A percentile compares a stretch with the other conserved stretches of the same genome.
phyloP scores from a whole-genome alignment of 352 stramenopile genomes.

The Globisporangium irregulare region DNA sequence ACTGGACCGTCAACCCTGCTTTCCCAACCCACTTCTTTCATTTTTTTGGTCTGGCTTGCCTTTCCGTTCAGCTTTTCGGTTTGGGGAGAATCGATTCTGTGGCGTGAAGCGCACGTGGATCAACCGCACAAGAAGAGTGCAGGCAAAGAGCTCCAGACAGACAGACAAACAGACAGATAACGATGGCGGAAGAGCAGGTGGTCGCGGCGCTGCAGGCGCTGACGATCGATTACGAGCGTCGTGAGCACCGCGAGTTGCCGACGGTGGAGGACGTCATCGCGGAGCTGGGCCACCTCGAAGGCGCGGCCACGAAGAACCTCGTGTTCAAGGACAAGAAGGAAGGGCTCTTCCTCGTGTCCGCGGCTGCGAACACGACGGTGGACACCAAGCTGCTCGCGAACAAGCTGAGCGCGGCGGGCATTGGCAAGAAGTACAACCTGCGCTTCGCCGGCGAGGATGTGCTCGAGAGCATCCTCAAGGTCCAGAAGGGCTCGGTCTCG shows the following conservation, averaged over 20 bases:
- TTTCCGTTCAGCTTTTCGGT: background rate
- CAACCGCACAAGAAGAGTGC: background rate
- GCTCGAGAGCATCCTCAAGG: constrained; percentile 79
- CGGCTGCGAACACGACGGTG: constrained; percentile 78
- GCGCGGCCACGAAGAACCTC: constrained; percentile 94
- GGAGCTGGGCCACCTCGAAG: constrained; percentile 78
- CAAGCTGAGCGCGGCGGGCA: constrained; percentile 61
- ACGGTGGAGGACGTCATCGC: constrained; percentile 70
- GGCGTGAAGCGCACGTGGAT: constrained; percentile 10
- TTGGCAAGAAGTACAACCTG: constrained; percentile 91
- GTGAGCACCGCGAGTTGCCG: constrained; percentile 58
- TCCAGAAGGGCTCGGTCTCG: constrained; percentile 93
- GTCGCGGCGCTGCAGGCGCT: constrained; percentile 60
- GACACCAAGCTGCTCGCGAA: constrained; percentile 91
- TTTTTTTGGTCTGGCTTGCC: background rate
- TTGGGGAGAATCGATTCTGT: constrained; percentile 16
- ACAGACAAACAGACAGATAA: background rate
- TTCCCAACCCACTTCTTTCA: constrained; percentile 3
- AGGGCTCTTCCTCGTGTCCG: constrained; percentile 94
- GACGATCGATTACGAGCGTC: constrained; percentile 44
- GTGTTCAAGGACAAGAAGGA: constrained; percentile 99
- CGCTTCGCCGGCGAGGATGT: constrained; percentile 90
- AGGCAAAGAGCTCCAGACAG: background rate
- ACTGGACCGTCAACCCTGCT: background rate
- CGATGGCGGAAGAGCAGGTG: constrained; percentile 58